Evolutionary conservation across 768 basidiomycete species (phyloP).

Genomic region (Hebeloma cylindrosporum): DNA sequence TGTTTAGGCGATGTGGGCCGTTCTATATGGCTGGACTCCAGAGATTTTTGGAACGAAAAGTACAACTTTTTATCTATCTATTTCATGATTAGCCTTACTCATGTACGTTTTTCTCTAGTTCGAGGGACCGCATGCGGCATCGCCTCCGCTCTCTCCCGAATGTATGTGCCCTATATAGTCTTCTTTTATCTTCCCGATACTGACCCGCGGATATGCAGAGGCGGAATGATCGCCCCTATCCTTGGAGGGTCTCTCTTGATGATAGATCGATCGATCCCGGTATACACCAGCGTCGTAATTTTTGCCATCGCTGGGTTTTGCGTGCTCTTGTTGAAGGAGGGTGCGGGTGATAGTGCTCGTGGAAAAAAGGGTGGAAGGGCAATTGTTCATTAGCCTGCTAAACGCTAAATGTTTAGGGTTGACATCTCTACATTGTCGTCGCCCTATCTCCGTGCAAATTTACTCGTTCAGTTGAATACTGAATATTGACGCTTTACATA

Average conservation of each 20-base stretch:
- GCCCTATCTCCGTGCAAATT: neutral
- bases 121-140: constrained; percentile 88
- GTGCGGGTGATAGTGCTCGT: constrained; percentile 37
- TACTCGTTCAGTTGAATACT: constrained; percentile 1
- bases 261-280: constrained; percentile 68
- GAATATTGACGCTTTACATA: neutral
- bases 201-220: constrained; percentile 43
- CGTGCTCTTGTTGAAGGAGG: constrained; percentile 59
- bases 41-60: constrained; percentile 83
- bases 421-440: neutral
- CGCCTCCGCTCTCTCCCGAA: constrained; percentile 81
- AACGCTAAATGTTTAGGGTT: neutral
- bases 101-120: constrained; percentile 43
- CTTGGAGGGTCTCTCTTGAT: constrained; percentile 72
- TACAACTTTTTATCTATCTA: constrained; percentile 24
- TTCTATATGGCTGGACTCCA: constrained; percentile 88
- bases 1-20: constrained; percentile 77
- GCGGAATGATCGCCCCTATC: constrained; percentile 87
- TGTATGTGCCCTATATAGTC: constrained; percentile 46
- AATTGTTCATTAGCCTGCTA: constrained; percentile 14
- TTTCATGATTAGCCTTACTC: neutral
- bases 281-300: constrained; percentile 69
- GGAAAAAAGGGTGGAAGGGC: constrained; percentile 11
- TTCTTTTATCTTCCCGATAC: neutral
- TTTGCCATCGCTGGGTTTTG: constrained; percentile 64